Evolutionary conservation across 768 basidiomycete species (phyloP), one percentile per base, ranked within the genome.

Genomic region (Tricholoma hemisulphureum): DNA sequence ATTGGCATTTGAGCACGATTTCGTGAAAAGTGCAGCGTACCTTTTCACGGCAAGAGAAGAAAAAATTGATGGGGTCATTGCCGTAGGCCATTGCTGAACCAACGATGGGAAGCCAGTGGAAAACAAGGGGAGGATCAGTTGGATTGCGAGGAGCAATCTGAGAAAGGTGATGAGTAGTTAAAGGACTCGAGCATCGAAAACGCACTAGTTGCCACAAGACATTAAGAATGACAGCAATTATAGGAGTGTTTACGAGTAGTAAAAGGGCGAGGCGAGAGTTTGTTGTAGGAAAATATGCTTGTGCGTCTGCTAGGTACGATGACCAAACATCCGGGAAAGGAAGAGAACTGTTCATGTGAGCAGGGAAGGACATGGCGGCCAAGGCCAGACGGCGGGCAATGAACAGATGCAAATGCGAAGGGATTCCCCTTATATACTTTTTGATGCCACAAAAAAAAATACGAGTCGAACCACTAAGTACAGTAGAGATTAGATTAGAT

Each of bases 31-130:
- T 23, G 28, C 43, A 20, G 21, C 57, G 76, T 9, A 89, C 93
- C 84, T 91, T 93, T 66, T 89, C 84, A 62, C 83, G 83, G 67
- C 87, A 90, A 35, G 81, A 75, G 57, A 87, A 85, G 73, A 95
- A 87, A 76, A 98, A 98, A 51, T 80, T 86, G 63, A 98, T 77
- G 0, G 97, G 97, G 70, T 98, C 93, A 66, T 93, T 87, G 16
- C 97, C 97, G 66, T 99, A 98, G 32, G 79, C 71, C 13, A 91
- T 81, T 0, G 95, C 91, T 28, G 95, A 97, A 21, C 97, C 97
- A 61, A 99, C 72, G 67, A 90, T 80, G 6, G 97, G 97, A 45
- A 98, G 73, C 79, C 88, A 87, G 70, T 98, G 93, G 77, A 98
- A 99, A 18, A 98, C 93, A 39, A 89, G 77, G 0, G 97, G 97